These are phyloP conservation scores for Cryoendolithus antarcticus DNA, from an alignment of 2,329 filamentous ascomycete genomes.

Conservation along the genomic window DNA sequence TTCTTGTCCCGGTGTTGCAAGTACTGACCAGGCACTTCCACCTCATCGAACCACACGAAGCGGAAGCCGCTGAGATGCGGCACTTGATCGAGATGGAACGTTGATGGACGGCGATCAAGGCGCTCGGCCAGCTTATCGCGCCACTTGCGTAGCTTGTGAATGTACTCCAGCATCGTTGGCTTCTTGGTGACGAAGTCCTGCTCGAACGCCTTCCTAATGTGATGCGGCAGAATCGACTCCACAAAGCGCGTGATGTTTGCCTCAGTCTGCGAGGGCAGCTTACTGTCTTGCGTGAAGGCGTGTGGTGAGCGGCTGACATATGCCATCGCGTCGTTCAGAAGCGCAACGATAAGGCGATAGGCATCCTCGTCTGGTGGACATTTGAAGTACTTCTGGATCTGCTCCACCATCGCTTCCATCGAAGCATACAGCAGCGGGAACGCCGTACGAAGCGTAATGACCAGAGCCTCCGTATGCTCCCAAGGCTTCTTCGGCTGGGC, in stretches of 20 bases:
- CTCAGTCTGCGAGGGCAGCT: conserved; percentile 80
- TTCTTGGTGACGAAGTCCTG: conserved; percentile 92
- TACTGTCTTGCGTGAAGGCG: conserved; percentile 81
- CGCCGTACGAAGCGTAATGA: conserved; percentile 88
- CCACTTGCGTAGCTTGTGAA: conserved; percentile 91
- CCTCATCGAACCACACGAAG: conserved; percentile 96
- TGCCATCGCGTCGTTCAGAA: conserved; percentile 87
- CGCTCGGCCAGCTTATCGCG: conserved; percentile 97
- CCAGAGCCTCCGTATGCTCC: conserved; percentile 93
- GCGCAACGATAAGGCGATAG: conserved; percentile 89
- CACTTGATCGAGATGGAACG: conserved; percentile 67
- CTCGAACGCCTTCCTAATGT: conserved; percentile 94
- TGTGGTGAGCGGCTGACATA: conserved; percentile 81
- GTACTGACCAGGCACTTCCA: conserved; percentile 95
- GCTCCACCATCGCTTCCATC: conserved; percentile 99
- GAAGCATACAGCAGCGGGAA: conserved; percentile 91
- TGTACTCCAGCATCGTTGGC: conserved; percentile 97
- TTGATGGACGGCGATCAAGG: conserved; percentile 68
- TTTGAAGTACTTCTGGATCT: conserved; percentile 98
- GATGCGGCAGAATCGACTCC: conserved; percentile 84
- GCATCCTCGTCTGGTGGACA: conserved; percentile 97
- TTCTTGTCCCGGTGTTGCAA: conserved; percentile 97
- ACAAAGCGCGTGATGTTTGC: conserved; percentile 94
- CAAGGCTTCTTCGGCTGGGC: conserved; percentile 63
- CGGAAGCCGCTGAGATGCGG: conserved; percentile 91